These are phyloP conservation scores for Didymella keratinophila DNA, from an alignment of 2,329 filamentous ascomycete genomes.

Conservation along the genomic window DNA sequence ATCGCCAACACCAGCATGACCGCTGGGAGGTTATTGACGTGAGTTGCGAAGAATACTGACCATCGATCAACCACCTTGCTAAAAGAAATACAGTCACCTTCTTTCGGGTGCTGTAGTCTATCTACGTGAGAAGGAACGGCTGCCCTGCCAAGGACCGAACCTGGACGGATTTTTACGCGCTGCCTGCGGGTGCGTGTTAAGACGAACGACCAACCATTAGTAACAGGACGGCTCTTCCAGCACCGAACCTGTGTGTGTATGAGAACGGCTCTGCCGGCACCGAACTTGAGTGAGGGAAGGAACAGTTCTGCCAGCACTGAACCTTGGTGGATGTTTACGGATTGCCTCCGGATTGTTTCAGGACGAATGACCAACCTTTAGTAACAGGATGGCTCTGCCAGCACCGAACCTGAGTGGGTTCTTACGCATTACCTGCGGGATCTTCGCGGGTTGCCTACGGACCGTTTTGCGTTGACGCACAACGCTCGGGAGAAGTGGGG, in stretches of 20 bases:
- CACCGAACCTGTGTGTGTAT: no score
- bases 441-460: background rate
- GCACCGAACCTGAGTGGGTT: background rate
- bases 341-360: no score
- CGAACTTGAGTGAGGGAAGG: background rate
- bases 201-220: no score
- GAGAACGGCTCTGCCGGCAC: background rate
- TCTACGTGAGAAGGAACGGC: background rate
- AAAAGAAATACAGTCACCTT: background rate
- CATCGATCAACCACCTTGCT: background rate
- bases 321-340: no score
- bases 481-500: background rate
- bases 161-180: background rate
- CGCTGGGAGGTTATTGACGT: background rate
- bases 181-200: background rate
- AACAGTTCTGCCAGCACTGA: no score
- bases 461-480: conserved; percentile 1
- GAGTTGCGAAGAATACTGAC: background rate
- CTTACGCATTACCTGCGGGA: background rate
- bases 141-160: background rate
- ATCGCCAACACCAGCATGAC: background rate
- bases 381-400: background rate
- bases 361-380: no score
- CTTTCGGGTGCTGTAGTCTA: background rate
- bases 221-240: no score